Evolutionary conservation across 2,329 filamentous ascomycete genomes (phyloP).

Genomic region (Arthrobotrys iridis): DNA sequence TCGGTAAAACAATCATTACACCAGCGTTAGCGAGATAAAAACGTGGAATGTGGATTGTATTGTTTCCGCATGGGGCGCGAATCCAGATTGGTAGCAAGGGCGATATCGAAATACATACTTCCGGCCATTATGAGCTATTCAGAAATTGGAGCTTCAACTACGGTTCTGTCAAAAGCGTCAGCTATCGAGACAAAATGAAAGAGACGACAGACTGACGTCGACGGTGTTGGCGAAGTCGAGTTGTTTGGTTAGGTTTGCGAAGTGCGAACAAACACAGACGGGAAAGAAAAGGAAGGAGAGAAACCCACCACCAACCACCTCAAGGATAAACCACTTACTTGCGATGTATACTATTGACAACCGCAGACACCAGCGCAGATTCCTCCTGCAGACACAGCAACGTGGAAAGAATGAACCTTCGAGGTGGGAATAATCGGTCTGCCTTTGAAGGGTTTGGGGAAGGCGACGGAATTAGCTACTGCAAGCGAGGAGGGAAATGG

Average conservation of each 20-base stretch:
- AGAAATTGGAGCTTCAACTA: constrained; percentile 3
- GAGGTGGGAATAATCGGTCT: constrained; percentile 23
- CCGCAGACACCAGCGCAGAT: constrained; percentile 1
- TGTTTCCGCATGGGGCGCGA: constrained; percentile 13
- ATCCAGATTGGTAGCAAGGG: not conserved
- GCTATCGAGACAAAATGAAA: constrained; percentile 1
- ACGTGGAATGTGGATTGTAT: constrained; percentile 19
- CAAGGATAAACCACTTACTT: not conserved
- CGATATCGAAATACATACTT: constrained; percentile 31
- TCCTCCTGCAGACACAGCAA: constrained; percentile 8
- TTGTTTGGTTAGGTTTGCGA: constrained; percentile 23
- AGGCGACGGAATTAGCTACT: constrained; percentile 37
- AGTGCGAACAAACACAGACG: constrained; percentile 15
- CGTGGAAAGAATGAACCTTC: constrained; percentile 2
- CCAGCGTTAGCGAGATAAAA: constrained; percentile 27
- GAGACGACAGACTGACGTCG: not conserved
- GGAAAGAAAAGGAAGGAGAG: not conserved
- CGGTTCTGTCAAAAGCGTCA: constrained; percentile 15
- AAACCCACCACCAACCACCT: not conserved
- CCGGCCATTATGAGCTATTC: constrained; percentile 41
- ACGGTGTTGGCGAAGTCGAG: constrained; percentile 3
- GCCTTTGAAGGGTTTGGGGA: not conserved
- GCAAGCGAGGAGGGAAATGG: constrained; percentile 32
- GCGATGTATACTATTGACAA: not conserved
- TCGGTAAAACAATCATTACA: not conserved